phyloP scores from a whole-genome alignment of 2,329 filamentous ascomycete genomes.

The Colletotrichum sp. region DNA sequence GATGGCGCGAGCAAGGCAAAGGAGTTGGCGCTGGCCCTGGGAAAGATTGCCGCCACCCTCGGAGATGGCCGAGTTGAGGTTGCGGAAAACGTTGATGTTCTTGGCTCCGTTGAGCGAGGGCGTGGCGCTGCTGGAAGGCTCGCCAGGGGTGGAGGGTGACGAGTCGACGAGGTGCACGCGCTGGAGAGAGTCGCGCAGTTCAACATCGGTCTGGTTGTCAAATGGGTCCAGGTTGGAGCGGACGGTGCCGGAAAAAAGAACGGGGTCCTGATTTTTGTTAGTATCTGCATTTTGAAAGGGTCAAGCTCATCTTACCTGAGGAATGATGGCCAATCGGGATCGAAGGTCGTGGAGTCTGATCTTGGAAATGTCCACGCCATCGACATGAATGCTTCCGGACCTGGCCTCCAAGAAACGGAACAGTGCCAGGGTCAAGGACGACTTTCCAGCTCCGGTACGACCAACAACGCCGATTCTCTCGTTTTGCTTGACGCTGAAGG shows the following conservation, averaged over 20 bases:
- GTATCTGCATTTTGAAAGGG: neutral
- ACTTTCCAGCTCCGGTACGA: slow-evolving; percentile 80
- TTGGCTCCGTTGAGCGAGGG: slow-evolving; percentile 32
- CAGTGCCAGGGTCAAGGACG: slow-evolving; percentile 73
- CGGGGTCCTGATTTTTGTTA: slow-evolving; percentile 63
- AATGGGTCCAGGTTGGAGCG: slow-evolving; percentile 81
- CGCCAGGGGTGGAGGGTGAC: slow-evolving; percentile 42
- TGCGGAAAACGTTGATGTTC: slow-evolving; percentile 70
- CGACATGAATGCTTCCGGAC: slow-evolving; percentile 70
- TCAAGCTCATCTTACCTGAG: slow-evolving; percentile 46
- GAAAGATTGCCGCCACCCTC: slow-evolving; percentile 78
- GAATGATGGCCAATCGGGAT: slow-evolving; percentile 79
- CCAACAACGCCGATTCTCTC: slow-evolving; percentile 79
- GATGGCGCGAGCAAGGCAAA: slow-evolving; percentile 76
- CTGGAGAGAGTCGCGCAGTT: slow-evolving; percentile 71
- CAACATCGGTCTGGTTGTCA: slow-evolving; percentile 68
- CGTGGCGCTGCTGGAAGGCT: slow-evolving; percentile 35
- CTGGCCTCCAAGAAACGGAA: slow-evolving; percentile 78
- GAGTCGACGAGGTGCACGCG: slow-evolving; percentile 70
- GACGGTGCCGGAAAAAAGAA: slow-evolving; percentile 80
- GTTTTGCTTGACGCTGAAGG: slow-evolving; percentile 68
- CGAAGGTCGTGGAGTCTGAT: slow-evolving; percentile 73
- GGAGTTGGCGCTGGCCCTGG: slow-evolving; percentile 76
- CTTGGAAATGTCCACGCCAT: slow-evolving; percentile 76
- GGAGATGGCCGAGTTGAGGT: slow-evolving; percentile 66